Evolutionary conservation across 768 basidiomycete species (phyloP), one percentile per base, ranked within the genome.

Genomic region (Lyophyllum decastes): DNA sequence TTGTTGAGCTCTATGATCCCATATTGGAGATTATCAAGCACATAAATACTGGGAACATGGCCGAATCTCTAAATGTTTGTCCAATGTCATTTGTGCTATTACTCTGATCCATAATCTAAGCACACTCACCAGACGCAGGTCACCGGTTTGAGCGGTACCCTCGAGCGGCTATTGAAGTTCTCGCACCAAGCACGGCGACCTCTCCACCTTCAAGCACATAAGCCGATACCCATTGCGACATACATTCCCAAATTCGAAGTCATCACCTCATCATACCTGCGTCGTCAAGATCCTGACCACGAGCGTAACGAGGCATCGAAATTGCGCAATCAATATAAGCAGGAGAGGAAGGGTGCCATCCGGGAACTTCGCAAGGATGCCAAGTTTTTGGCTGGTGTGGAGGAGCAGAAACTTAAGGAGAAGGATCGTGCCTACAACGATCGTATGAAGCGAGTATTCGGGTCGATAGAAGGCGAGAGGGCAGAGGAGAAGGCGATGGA

Each of bases 281-380:
- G 88, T 49, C 78, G 80, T 52, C 90, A 90, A 67, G 97, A 98
- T 71, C 95, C 96, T 9, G 95, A 99, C 71, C 86, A 86, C 59
- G 95, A 96, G 66, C 86, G 92, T 40, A 94, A 93, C 68, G 92
- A 91, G 62, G 85, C 87, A 0, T 75, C 88, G 56, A 98, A 98
- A 72, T 74, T 99, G 66, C 88, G 90, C 54, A 82, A 84, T 40
- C 86, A 95, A 69, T 89, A 94, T 78, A 95, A 95, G 76, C 89
- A 98, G 75, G 97, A 98, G 78, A 79, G 84, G 68, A 98, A 98
- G 79, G 95, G 97, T 44, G 97, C 97, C 4, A 94, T 99, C 60
- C 81, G 96, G 46, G 97, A 99, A 70, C 78, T 99, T 52, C 86
- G 97, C 59, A 98, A 98, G 78, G 97, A 99, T 69, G 88, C 94